These are phyloP conservation scores for Mucor circinelloides DNA, from an alignment of 371 early-diverging fungal genomes.

Conservation along the genomic window DNA sequence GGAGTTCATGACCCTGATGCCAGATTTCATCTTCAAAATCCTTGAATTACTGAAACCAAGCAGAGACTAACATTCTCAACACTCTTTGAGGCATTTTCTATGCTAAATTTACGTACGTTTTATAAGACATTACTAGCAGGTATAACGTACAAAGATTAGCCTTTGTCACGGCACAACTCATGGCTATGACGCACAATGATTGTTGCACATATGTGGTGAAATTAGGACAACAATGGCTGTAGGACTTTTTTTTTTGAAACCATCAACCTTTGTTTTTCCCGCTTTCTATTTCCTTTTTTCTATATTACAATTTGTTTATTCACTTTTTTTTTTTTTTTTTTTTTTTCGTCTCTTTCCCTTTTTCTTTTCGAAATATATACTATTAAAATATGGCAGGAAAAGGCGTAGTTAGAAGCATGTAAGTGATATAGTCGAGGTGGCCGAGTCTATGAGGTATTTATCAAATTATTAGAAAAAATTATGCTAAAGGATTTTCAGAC, in stretches of 20 bases:
- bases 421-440: neutral
- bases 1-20: neutral
- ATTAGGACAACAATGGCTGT: neutral
- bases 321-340: neutral
- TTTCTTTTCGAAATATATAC: neutral
- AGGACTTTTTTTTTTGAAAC: neutral
- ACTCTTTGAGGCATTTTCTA: neutral
- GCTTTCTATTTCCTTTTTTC: neutral
- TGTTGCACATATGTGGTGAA: neutral
- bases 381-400: slow-evolving; percentile 24
- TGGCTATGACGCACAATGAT: neutral
- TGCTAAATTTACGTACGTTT: neutral
- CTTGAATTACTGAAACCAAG: neutral
- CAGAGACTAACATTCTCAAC: neutral
- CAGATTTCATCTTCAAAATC: neutral
- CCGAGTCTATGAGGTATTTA: neutral
- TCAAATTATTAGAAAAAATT: slow-evolving; percentile 79
- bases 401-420: slow-evolving; percentile 37
- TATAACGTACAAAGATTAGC: too few relatives aligned
- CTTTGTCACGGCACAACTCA: neutral
- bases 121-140: neutral
- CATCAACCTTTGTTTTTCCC: neutral
- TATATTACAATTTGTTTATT: neutral
- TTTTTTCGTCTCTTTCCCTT: neutral
- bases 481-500: slow-evolving; percentile 94